Conservation (phyloP, 331 rosid species). For the Pyracantha coccinea region DNA sequence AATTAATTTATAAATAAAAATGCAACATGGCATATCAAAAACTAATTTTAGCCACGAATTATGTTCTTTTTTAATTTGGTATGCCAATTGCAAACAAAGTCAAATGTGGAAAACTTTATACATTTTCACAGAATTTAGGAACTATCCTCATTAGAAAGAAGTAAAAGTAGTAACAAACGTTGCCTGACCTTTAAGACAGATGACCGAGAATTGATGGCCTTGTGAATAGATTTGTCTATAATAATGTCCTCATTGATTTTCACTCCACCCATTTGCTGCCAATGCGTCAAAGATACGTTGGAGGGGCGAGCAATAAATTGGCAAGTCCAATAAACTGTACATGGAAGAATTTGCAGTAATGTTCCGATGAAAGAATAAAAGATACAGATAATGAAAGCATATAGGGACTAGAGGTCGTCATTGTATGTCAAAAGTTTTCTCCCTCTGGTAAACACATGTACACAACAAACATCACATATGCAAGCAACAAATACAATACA, state of each 20-base stretch:
- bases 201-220: conserved; percentile 77
- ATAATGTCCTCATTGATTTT: conserved; percentile 71
- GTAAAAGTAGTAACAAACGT: not conserved
- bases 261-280: conserved; percentile 96
- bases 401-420: not conserved
- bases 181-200: conserved; percentile 72
- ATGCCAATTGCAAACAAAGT: not conserved
- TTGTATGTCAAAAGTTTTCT: not conserved
- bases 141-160: conserved; percentile 6
- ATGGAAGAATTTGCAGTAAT: conserved; percentile 8
- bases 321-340: conserved; percentile 93
- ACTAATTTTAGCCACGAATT: not conserved
- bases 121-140: not conserved
- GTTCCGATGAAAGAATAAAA: not conserved
- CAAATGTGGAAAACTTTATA: not conserved
- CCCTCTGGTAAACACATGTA: not conserved
- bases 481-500: not conserved
- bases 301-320: conserved; percentile 89
- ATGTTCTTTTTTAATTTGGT: not conserved
- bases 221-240: conserved; percentile 85
- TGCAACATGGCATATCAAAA: not conserved
- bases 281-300: conserved; percentile 73
- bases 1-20: not conserved
- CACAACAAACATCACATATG: not conserved
- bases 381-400: conserved; percentile 3